Conservation (phyloP, 2,329 filamentous ascomycete genomes). For the Aspergillus melleus region DNA sequence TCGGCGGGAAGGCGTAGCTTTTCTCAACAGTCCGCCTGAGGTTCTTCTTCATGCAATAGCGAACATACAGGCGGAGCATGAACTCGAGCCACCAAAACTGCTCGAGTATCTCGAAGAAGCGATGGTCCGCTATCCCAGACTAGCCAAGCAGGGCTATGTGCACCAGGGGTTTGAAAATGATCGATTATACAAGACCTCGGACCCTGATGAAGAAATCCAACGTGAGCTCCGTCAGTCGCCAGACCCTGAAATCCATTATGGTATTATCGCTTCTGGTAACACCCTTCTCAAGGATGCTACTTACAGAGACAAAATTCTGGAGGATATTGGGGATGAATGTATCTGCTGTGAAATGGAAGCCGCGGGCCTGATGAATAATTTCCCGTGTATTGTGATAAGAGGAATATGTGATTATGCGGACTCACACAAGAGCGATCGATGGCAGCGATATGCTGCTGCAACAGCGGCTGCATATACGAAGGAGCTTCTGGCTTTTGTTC, state of each 20-base stretch:
- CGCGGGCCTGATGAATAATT: background rate
- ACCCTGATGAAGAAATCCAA: constrained; percentile 2
- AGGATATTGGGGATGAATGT: too few relatives aligned
- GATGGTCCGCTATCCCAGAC: too few relatives aligned
- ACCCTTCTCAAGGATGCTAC: constrained; percentile 21
- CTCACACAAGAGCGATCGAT: background rate
- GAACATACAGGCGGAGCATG: background rate
- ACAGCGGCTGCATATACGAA: too few relatives aligned
- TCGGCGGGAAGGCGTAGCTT: constrained; percentile 12
- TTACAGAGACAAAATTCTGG: too few relatives aligned
- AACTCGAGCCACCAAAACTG: too few relatives aligned
- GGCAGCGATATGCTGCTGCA: too few relatives aligned
- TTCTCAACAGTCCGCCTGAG: constrained; percentile 18
- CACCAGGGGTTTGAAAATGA: constrained; percentile 18
- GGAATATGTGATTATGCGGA: background rate
- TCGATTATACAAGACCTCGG: constrained; percentile 16
- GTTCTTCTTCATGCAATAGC: constrained; percentile 21
- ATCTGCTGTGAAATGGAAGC: too few relatives aligned
- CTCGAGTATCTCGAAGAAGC: too few relatives aligned
- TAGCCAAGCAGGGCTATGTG: too few relatives aligned
- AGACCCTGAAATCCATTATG: constrained; percentile 25
- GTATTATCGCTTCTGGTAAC: constrained; percentile 28
- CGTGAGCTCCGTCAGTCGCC: constrained; percentile 6
- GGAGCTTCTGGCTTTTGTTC: too few relatives aligned
- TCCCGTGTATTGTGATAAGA: constrained; percentile 1